phyloP scores from a whole-genome alignment of 176 grass and related monocot species.

The Aegilops speltoides region DNA sequence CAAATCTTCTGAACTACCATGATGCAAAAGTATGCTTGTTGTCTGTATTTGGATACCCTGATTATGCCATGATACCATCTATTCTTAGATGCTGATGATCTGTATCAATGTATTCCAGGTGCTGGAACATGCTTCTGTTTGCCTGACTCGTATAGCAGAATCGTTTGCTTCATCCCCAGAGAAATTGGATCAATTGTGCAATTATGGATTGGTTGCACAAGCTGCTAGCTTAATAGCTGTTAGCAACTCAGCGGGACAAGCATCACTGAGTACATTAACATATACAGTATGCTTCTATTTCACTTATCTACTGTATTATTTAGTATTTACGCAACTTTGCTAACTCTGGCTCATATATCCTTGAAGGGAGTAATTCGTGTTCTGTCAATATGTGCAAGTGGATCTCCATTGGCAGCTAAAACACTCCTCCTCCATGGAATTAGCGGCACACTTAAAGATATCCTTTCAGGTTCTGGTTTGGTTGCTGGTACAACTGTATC shows the following conservation, averaged over 20 bases:
- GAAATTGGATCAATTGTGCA: constrained; percentile 83
- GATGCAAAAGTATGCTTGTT: constrained; percentile 66
- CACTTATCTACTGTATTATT: neutral
- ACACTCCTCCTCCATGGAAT: constrained; percentile 84
- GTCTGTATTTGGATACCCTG: constrained; percentile 22
- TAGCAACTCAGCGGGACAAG: constrained; percentile 67
- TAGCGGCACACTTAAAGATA: constrained; percentile 84
- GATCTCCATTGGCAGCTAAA: constrained; percentile 76
- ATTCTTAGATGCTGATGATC: constrained; percentile 15
- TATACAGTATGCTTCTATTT: constrained; percentile 59
- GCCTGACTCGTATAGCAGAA: constrained; percentile 76
- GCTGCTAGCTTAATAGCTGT: constrained; percentile 71
- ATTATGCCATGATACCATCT: neutral
- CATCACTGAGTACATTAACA: constrained; percentile 77
- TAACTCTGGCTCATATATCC: constrained; percentile 3
- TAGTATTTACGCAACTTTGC: constrained; percentile 4
- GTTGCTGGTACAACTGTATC: constrained; percentile 62
- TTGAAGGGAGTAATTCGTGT: constrained; percentile 81
- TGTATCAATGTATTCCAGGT: constrained; percentile 50
- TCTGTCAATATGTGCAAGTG: constrained; percentile 75
- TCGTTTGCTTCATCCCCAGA: constrained; percentile 70
- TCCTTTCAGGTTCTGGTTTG: constrained; percentile 75
- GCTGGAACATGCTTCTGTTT: constrained; percentile 85
- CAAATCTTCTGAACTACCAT: constrained; percentile 88
- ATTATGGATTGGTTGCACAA: constrained; percentile 85